Percentiles rank a stretch among this genome's conserved stretches.
Conservation (phyloP, 2,329 filamentous ascomycete genomes). For the Fusarium marasasianum region DNA sequence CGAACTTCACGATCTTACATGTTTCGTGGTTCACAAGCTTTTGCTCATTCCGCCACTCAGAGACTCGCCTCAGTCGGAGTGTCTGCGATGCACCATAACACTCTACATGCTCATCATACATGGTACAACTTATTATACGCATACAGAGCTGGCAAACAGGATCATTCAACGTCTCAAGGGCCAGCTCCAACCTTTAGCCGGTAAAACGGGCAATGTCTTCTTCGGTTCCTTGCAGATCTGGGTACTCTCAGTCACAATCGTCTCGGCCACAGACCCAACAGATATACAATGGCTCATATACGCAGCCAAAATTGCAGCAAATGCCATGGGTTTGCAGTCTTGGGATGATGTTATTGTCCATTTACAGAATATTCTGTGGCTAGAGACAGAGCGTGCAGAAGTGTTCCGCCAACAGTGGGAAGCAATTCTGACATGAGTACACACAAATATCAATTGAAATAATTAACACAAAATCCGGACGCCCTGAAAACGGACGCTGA, state of each 20-base stretch:
- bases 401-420: conserved; percentile 28
- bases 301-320: conserved; percentile 27
- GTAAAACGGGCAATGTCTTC: background rate
- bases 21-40: conserved; percentile 62
- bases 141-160: conserved; percentile 51
- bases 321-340: background rate
- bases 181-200: conserved; percentile 40
- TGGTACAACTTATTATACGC: conserved; percentile 65
- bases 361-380: conserved; percentile 29
- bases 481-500: background rate
- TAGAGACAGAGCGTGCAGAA: conserved; percentile 20
- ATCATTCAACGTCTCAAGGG: conserved; percentile 47
- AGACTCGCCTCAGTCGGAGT: conserved; percentile 46
- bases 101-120: conserved; percentile 65
- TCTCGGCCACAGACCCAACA: conserved; percentile 43
- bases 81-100: conserved; percentile 56
- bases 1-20: conserved; percentile 63
- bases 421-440: conserved; percentile 8
- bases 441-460: background rate
- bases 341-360: conserved; percentile 32
- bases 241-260: conserved; percentile 54
- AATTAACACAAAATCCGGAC: background rate
- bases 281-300: conserved; percentile 45
- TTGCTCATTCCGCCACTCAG: conserved; percentile 42
- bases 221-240: conserved; percentile 50